Percentiles rank a stretch among this genome's conserved stretches.
Evolutionary conservation across 768 basidiomycete species (phyloP).

Genomic region (Termitomyces sp.): DNA sequence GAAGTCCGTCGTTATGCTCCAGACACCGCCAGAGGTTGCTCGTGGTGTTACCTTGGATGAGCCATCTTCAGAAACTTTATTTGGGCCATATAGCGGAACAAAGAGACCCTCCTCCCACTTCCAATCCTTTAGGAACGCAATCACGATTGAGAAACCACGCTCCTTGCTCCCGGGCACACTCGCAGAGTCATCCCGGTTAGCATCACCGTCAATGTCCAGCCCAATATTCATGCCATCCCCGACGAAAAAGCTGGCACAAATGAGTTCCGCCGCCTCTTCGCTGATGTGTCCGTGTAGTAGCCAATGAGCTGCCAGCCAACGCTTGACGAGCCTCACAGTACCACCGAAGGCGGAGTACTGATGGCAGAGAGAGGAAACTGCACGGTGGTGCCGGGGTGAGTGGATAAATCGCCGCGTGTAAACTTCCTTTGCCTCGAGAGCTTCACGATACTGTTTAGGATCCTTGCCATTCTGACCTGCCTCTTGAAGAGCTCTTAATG

Average conservation of each 20-base stretch:
- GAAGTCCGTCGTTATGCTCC: slow-evolving; percentile 75
- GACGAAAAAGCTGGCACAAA: slow-evolving; percentile 78
- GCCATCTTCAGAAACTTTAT: slow-evolving; percentile 23
- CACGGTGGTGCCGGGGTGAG: slow-evolving; percentile 80
- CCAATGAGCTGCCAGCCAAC: slow-evolving; percentile 93
- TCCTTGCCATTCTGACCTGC: slow-evolving; percentile 27
- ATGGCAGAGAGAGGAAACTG: slow-evolving; percentile 75
- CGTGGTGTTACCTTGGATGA: slow-evolving; percentile 15
- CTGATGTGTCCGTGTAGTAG: slow-evolving; percentile 68
- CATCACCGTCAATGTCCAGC: slow-evolving; percentile 20
- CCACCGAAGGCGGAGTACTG: slow-evolving; percentile 74
- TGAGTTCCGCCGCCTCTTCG: slow-evolving; percentile 77
- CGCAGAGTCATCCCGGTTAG: slow-evolving; percentile 28
- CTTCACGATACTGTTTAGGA: slow-evolving; percentile 47
- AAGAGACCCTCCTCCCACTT: slow-evolving; percentile 70
- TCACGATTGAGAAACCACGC: slow-evolving; percentile 69
- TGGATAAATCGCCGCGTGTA: slow-evolving; percentile 74
- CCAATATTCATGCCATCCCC: slow-evolving; percentile 34
- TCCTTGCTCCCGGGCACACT: slow-evolving; percentile 71
- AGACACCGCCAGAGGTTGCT: slow-evolving; percentile 42
- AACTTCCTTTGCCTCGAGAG: slow-evolving; percentile 48
- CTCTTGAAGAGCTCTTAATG: slow-evolving; percentile 18
- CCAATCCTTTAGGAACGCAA: slow-evolving; percentile 79
- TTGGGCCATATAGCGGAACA: slow-evolving; percentile 62
- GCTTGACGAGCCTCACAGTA: slow-evolving; percentile 83